Evolutionary conservation across 176 grass and related monocot genomes (phyloP).

Genomic region (Bothriochloa decipiens): DNA sequence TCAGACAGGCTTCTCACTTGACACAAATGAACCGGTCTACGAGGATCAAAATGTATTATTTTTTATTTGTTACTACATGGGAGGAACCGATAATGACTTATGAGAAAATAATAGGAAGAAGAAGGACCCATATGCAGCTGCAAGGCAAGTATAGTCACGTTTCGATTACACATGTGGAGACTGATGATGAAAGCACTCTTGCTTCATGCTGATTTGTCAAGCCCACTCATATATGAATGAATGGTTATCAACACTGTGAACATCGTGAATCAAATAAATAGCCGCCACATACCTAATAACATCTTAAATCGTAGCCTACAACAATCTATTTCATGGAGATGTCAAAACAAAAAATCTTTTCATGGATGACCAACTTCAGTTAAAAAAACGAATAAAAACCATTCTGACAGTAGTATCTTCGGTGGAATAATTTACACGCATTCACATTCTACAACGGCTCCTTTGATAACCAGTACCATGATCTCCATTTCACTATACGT

Average conservation of each 20-base stretch:
- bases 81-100: not conserved
- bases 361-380: not conserved
- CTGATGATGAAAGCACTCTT: slow-evolving; percentile 8
- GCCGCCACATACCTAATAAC: not conserved
- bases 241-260: not conserved
- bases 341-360: too few relatives aligned
- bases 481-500: not conserved
- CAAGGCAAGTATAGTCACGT: not conserved
- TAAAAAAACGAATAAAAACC: not conserved
- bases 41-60: too few relatives aligned
- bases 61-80: not conserved
- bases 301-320: not conserved
- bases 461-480: not conserved
- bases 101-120: not conserved
- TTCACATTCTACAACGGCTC: not conserved
- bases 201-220: not conserved
- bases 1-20: too few relatives aligned
- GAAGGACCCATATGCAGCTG: not conserved
- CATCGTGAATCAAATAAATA: not conserved
- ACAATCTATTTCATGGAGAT: not conserved
- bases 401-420: too few relatives aligned
- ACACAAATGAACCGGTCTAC: too few relatives aligned
- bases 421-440: not conserved
- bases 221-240: not conserved
- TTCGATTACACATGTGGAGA: not conserved